Conservation (phyloP, 2,329 filamentous ascomycete species). For the Claviceps purpurea region DNA sequence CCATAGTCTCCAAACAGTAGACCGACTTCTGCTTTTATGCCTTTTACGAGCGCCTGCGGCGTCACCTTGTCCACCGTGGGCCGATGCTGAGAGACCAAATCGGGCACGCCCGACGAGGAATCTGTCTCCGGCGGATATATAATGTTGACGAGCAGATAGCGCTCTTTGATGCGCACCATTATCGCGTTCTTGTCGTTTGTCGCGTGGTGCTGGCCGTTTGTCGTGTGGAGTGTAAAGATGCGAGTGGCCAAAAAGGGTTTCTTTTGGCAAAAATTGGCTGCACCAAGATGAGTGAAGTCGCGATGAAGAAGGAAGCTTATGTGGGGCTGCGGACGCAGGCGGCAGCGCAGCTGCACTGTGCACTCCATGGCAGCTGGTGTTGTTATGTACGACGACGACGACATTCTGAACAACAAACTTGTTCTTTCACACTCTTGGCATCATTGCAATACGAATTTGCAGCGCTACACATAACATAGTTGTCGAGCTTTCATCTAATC, state of each 20-base stretch:
- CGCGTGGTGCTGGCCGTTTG: not conserved
- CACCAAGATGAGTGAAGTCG: not conserved
- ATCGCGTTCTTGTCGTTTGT: not conserved
- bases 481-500: not conserved
- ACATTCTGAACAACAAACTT: no score
- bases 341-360: not conserved
- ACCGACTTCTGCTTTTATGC: slow-evolving; percentile 56
- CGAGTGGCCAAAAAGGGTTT: not conserved
- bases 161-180: slow-evolving; percentile 95
- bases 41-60: slow-evolving; percentile 48
- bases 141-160: slow-evolving; percentile 90
- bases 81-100: slow-evolving; percentile 61
- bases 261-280: not conserved
- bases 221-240: not conserved
- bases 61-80: slow-evolving; percentile 65
- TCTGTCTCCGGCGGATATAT: slow-evolving; percentile 57
- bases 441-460: not conserved
- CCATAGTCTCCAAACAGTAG: slow-evolving; percentile 83
- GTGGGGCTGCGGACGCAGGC: not conserved
- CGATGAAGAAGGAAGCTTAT: not conserved
- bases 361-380: not conserved
- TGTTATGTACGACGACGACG: not conserved
- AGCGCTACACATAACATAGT: not conserved
- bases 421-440: not conserved
- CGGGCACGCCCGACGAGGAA: slow-evolving; percentile 28